phyloP scores from a whole-genome alignment of 768 basidiomycete species.

The Lactarius deliciosus region DNA sequence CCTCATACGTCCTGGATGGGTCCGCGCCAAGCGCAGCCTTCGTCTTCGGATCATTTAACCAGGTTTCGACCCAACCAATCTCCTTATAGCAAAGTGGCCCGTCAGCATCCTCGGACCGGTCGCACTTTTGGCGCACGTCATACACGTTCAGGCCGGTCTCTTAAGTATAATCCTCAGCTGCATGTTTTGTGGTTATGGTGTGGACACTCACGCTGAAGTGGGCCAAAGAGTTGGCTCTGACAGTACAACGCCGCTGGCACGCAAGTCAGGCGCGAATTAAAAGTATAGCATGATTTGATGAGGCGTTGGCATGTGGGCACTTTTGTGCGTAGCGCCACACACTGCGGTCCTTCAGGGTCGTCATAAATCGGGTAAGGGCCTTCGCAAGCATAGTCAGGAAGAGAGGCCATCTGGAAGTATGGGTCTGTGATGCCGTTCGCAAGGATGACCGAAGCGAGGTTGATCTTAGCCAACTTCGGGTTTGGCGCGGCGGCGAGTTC shows the following conservation, averaged over 20 bases:
- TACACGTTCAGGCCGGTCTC: conserved; percentile 83
- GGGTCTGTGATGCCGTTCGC: conserved; percentile 90
- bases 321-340: conserved; percentile 45
- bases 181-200: not conserved
- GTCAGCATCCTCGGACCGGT: conserved; percentile 61
- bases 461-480: conserved; percentile 63
- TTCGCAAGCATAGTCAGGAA: conserved; percentile 82
- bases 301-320: conserved; percentile 55
- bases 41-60: conserved; percentile 74
- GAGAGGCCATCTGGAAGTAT: conserved; percentile 70
- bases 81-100: conserved; percentile 68
- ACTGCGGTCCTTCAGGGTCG: conserved; percentile 49
- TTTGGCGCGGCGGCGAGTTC: conserved; percentile 45
- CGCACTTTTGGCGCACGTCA: conserved; percentile 77
- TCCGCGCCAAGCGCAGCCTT: conserved; percentile 79
- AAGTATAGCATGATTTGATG: conserved; percentile 50
- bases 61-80: conserved; percentile 88
- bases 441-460: conserved; percentile 79
- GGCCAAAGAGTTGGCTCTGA: conserved; percentile 66
- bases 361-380: conserved; percentile 82
- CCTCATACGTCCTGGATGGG: conserved; percentile 54
- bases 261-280: conserved; percentile 44
- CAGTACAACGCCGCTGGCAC: conserved; percentile 75
- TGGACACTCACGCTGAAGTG: conserved; percentile 62
- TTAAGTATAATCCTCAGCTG: conserved; percentile 32